Base-by-base conservation (phyloP, 2,329 filamentous ascomycete species). In the Fusarium marasasianum region DNA sequence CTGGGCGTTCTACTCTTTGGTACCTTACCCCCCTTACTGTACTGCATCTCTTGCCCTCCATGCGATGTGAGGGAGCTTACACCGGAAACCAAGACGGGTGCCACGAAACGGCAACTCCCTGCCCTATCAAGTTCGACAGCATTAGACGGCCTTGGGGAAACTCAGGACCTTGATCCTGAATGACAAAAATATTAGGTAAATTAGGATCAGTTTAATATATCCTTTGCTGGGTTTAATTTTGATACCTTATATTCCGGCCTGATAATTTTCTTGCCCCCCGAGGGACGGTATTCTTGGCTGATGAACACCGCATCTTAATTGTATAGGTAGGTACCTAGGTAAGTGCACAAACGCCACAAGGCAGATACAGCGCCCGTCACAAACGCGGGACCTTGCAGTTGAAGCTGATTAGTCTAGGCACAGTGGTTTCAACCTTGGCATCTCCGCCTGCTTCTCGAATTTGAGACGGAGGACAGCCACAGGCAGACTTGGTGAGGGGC, bases 91-190 rank as follows among this genome's bases (percentile, higher is more conserved):
- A 26, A 66, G 65, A 37, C 12, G 41, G 41, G 45, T 69, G 51
- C 58, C 40, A 59, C 48, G 22, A 47, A 48, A 47, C 57, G 48
- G 48, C 47, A 62, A 70, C 60, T 63, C 43, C 47, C 71, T 29
- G 33, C 20, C 54, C 55, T 45, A 61, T 69, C 38, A 56, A 37
- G 26, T 37, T 26, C 22, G 33, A 51, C n/a, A 26, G 38, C 11
- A 33, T 33, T 45, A 24, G 35, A 35, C 14, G 15, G 33, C 14
- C 33, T 35, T 35, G 33, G 33, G 33, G 14, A 35, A 35, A 35
- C 33, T 35, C 33, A 35, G 33, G 33, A 35, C 33, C 15, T 35
- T 35, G 8, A 35, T 35, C 33, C 14, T 35, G 17, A 17, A 35
- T 35, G 33, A 17, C 15, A 35, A 17, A 35, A 35, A 4, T 8